Conservation (phyloP, 345 rosid species). For the Hevea brasiliensis region DNA sequence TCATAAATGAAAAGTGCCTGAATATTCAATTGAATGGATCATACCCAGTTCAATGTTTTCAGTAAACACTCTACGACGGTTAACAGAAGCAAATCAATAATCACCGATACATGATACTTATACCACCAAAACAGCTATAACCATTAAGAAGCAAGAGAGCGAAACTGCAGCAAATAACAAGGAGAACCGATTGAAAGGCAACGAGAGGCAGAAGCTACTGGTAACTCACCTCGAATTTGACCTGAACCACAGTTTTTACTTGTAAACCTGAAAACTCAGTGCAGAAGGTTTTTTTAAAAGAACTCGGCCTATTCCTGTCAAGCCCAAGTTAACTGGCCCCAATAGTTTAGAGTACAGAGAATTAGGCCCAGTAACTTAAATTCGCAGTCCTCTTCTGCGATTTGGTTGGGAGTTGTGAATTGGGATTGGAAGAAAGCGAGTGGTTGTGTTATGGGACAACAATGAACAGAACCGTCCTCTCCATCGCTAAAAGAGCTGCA, state of each 20-base stretch:
- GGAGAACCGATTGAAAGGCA: not conserved
- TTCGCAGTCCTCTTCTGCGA: too few species aligned
- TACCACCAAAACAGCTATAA: not conserved
- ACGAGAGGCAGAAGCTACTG: not conserved
- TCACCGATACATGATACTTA: not conserved
- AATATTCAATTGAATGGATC: not conserved
- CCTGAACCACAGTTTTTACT: not conserved
- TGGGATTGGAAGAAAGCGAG: too few species aligned
- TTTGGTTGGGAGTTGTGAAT: too few species aligned
- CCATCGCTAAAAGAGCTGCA: slow-evolving; percentile 27
- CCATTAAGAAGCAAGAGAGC: not conserved
- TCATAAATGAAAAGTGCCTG: not conserved
- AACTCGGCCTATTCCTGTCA: too few species aligned
- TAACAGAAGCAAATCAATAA: not conserved
- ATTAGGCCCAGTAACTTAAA: too few species aligned
- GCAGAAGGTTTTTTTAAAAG: too few species aligned
- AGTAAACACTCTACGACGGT: not conserved
- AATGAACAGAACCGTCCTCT: slow-evolving; percentile 26
- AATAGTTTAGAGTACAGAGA: too few species aligned
- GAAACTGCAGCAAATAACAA: not conserved
- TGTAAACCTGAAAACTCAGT: too few species aligned
- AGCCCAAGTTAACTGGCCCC: too few species aligned
- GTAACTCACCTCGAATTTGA: not conserved
- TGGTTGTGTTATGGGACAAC: too few species aligned
- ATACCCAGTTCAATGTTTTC: not conserved